Conservation (phyloP, 2,329 filamentous ascomycete species). For the Colletotrichum magnum region DNA sequence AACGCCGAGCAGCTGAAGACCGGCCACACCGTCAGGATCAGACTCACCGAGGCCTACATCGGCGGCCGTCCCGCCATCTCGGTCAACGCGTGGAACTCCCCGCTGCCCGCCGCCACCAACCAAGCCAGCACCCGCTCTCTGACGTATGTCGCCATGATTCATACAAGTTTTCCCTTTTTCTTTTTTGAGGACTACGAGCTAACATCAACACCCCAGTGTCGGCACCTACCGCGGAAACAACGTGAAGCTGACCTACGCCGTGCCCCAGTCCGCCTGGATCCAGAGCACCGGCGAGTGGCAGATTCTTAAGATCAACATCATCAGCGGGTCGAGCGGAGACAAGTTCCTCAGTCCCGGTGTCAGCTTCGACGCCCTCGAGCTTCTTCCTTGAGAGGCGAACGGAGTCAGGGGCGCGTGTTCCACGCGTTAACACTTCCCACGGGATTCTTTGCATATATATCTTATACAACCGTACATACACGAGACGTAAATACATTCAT, state of each 20-base stretch:
- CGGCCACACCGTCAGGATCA: constrained; percentile 48
- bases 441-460: neutral
- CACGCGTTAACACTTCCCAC: neutral
- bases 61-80: constrained; percentile 49
- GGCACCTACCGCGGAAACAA: constrained; percentile 52
- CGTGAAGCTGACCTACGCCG: constrained; percentile 46
- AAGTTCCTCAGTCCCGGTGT: constrained; percentile 48
- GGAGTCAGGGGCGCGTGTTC: too few relatives aligned
- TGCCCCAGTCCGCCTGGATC: constrained; percentile 47
- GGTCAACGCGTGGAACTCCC: constrained; percentile 49
- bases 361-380: constrained; percentile 48
- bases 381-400: constrained; percentile 37
- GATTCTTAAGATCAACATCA: constrained; percentile 47
- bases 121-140: constrained; percentile 50
- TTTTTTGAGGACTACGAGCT: neutral
- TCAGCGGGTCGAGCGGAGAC: constrained; percentile 40
- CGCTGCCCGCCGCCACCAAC: constrained; percentile 45
- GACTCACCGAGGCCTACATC: constrained; percentile 51
- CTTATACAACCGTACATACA: neutral
- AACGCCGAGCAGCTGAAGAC: constrained; percentile 46
- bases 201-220: constrained; percentile 26
- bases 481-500: too few relatives aligned
- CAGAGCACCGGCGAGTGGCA: constrained; percentile 48
- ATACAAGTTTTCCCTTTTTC: neutral
- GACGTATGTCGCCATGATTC: constrained; percentile 33